Percentiles rank a stretch among this genome's conserved stretches.
Evolutionary conservation across 257 asterid species (phyloP).

Genomic region (Phtheirospermum japonicum): DNA sequence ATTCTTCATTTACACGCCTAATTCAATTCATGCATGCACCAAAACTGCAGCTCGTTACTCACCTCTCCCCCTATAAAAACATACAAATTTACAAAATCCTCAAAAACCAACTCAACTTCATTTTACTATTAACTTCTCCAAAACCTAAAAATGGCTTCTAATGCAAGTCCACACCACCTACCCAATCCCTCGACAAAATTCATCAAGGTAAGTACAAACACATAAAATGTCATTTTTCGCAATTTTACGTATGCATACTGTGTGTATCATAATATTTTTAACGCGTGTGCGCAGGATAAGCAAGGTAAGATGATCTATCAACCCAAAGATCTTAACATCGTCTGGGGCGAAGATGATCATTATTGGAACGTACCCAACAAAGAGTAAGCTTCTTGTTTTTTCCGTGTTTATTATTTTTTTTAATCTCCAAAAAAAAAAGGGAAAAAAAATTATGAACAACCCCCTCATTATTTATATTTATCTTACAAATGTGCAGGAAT

Average conservation of each 20-base stretch:
- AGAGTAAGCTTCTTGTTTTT: slow-evolving; percentile 26
- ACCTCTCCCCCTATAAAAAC: background rate
- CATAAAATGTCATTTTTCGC: too few relatives aligned
- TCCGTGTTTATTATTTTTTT: too few relatives aligned
- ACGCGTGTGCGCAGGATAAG: slow-evolving; percentile 15
- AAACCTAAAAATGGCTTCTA: slow-evolving; percentile 32
- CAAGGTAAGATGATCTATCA: slow-evolving; percentile 12
- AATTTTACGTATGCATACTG: too few relatives aligned
- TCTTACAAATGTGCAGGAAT: background rate
- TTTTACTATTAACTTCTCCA: background rate
- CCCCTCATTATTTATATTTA: too few relatives aligned
- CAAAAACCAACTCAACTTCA: background rate
- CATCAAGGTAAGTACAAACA: background rate
- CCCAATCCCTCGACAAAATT: slow-evolving; percentile 23
- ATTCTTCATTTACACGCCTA: background rate
- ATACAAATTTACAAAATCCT: slow-evolving; percentile 6
- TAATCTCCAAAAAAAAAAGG: too few relatives aligned
- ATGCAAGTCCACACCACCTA: slow-evolving; percentile 35
- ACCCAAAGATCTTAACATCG: slow-evolving; percentile 45
- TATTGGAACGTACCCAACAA: slow-evolving; percentile 43
- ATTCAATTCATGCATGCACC: background rate
- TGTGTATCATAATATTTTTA: too few relatives aligned
- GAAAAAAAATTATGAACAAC: too few relatives aligned
- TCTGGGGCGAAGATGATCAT: slow-evolving; percentile 54
- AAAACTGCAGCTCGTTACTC: background rate